These are phyloP conservation scores for Aureobasidium sp. DNA, from an alignment of 2,329 filamentous ascomycete genomes.

Conservation along the genomic window DNA sequence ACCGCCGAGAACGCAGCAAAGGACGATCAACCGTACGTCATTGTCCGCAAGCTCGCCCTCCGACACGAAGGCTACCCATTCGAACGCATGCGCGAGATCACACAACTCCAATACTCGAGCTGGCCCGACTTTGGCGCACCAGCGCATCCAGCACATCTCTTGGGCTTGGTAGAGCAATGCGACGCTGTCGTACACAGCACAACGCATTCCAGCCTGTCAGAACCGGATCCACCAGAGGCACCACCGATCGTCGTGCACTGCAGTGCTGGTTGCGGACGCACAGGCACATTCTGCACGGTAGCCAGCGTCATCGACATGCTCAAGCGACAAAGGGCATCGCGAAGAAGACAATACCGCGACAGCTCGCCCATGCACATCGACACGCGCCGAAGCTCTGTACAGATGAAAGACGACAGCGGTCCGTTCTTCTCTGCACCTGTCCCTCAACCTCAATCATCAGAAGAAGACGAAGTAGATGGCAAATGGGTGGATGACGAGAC, in stretches of 20 bases:
- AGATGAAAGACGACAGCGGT: constrained; percentile 8
- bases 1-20: constrained; percentile 16
- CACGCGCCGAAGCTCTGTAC: not conserved
- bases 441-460: not conserved
- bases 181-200: constrained; percentile 57
- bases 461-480: constrained; percentile 23
- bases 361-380: constrained; percentile 38
- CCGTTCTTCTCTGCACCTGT: constrained; percentile 10
- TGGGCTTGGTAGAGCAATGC: constrained; percentile 82
- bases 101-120: constrained; percentile 86
- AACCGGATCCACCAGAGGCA: constrained; percentile 39
- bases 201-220: constrained; percentile 31
- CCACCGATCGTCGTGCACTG: constrained; percentile 88
- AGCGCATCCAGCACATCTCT: constrained; percentile 75
- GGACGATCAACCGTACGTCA: constrained; percentile 62
- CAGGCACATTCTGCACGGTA: constrained; percentile 92
- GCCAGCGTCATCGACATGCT: constrained; percentile 95
- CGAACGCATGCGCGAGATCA: constrained; percentile 80
- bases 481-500: constrained; percentile 61
- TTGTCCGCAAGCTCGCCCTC: constrained; percentile 79
- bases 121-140: constrained; percentile 97
- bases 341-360: constrained; percentile 26
- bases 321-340: constrained; percentile 60
- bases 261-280: constrained; percentile 90
- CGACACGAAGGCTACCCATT: constrained; percentile 71